These are phyloP conservation scores for Cladosporium austrohemisphaericum DNA, from an alignment of 2,329 filamentous ascomycete species.

Conservation along the genomic window DNA sequence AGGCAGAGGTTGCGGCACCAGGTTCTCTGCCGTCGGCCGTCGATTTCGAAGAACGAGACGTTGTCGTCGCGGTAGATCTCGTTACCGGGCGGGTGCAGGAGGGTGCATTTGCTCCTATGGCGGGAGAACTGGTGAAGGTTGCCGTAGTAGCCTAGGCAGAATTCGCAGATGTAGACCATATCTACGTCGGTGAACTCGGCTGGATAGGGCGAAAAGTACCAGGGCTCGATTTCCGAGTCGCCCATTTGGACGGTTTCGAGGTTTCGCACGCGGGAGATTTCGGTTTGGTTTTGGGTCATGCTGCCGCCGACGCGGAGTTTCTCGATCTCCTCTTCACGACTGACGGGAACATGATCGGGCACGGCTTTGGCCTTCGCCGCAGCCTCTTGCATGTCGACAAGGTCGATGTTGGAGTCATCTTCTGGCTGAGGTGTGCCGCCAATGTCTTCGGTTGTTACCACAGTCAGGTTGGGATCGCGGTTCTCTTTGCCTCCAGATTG, in stretches of 20 bases:
- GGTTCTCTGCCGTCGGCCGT: constrained; percentile 86
- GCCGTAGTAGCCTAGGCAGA: constrained; percentile 88
- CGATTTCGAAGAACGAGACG: constrained; percentile 95
- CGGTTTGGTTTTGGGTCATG: constrained; percentile 98
- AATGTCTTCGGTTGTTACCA: constrained; percentile 43
- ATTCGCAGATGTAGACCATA: constrained; percentile 93
- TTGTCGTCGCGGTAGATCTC: constrained; percentile 96
- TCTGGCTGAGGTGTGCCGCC: constrained; percentile 49
- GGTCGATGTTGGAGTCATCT: constrained; percentile 51
- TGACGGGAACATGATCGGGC: constrained; percentile 54
- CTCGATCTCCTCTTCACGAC: constrained; percentile 89
- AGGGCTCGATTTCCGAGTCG: constrained; percentile 84
- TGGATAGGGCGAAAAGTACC: constrained; percentile 98
- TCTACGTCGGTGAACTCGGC: constrained; percentile 84
- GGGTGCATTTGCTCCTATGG: constrained; percentile 82
- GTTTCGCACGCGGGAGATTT: constrained; percentile 93
- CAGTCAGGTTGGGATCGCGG: constrained; percentile 44
- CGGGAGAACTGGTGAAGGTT: constrained; percentile 76
- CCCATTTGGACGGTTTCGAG: constrained; percentile 94
- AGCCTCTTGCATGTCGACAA: constrained; percentile 51
- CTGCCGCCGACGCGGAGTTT: constrained; percentile 90
- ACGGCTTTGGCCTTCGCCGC: constrained; percentile 52
- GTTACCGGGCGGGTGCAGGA: constrained; percentile 92
- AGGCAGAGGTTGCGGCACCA: constrained; percentile 97
- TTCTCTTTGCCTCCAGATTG: constrained; percentile 61